Conservation (phyloP, 768 basidiomycete species). For the Heimioporus sp. region DNA sequence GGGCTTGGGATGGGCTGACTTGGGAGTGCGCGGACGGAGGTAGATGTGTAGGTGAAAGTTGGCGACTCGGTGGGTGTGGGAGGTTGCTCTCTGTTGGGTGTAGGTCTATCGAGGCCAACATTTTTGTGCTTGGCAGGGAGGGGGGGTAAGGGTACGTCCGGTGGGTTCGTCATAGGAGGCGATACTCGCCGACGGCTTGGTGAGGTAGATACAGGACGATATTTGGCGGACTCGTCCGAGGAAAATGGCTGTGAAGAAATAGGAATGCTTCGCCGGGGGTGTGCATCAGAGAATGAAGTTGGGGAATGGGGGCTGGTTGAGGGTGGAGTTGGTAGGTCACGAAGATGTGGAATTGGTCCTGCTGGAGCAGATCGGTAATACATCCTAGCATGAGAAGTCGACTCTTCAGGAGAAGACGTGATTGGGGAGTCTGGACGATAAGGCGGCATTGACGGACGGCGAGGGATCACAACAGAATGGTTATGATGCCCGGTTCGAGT, state of each 20-base stretch:
- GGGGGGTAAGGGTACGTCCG: conserved; percentile 20
- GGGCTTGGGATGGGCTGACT: conserved; percentile 18
- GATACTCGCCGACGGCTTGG: conserved; percentile 4
- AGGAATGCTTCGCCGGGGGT: not conserved
- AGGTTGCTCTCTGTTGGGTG: not conserved
- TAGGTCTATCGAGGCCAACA: not conserved
- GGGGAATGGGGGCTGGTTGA: not conserved
- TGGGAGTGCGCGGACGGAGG: conserved; percentile 13
- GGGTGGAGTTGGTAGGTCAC: conserved; percentile 5
- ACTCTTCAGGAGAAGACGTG: conserved; percentile 20
- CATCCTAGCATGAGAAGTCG: conserved; percentile 4
- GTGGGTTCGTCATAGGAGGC: conserved; percentile 12
- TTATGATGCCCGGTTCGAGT: no score
- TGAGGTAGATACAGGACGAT: conserved; percentile 5
- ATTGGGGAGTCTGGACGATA: conserved; percentile 8
- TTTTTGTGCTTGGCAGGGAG: conserved; percentile 10
- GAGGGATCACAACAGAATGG: conserved; percentile 15
- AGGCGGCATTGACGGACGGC: not conserved
- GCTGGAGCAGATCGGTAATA: not conserved
- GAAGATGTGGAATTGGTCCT: not conserved
- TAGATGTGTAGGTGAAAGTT: not conserved
- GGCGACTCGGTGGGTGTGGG: conserved; percentile 1
- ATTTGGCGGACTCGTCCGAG: conserved; percentile 6
- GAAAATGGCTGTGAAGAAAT: conserved; percentile 2
- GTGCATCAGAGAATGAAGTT: not conserved